phyloP scores from a whole-genome alignment of 2,329 filamentous ascomycete genomes.

The Hymenoscyphus occultus region DNA sequence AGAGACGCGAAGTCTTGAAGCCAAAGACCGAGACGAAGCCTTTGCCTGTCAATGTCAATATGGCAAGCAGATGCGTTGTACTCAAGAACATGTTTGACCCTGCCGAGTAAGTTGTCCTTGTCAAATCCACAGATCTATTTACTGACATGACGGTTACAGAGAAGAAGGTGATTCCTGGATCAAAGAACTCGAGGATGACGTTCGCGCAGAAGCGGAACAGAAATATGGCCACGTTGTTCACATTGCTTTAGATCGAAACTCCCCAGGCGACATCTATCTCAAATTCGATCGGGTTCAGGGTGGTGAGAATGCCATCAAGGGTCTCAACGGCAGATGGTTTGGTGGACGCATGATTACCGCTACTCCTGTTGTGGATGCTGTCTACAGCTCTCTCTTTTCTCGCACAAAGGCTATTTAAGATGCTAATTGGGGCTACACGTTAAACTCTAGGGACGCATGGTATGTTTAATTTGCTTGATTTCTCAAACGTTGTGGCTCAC shows the following conservation, averaged over 20 bases:
- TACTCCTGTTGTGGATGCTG: slow-evolving; percentile 93
- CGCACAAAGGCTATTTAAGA: slow-evolving; percentile 76
- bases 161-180: slow-evolving; percentile 86
- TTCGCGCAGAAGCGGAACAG: slow-evolving; percentile 85
- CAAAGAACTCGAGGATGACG: slow-evolving; percentile 91
- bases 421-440: slow-evolving; percentile 33
- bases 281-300: slow-evolving; percentile 96
- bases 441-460: slow-evolving; percentile 31
- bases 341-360: slow-evolving; percentile 90
- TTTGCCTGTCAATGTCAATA: slow-evolving; percentile 80
- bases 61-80: slow-evolving; percentile 89
- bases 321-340: slow-evolving; percentile 95
- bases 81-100: slow-evolving; percentile 95
- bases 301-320: slow-evolving; percentile 96
- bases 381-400: slow-evolving; percentile 96
- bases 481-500: not conserved
- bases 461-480: slow-evolving; percentile 10
- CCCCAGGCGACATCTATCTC: slow-evolving; percentile 93
- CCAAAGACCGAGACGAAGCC: slow-evolving; percentile 77
- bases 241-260: slow-evolving; percentile 91
- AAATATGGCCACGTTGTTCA: slow-evolving; percentile 98
- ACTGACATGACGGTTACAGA: slow-evolving; percentile 44
- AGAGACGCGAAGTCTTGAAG: slow-evolving; percentile 70
- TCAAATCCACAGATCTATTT: not conserved
- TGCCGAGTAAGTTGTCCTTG: slow-evolving; percentile 66